Conservation (phyloP, 768 basidiomycete species). For the Amyloporia xantha region DNA sequence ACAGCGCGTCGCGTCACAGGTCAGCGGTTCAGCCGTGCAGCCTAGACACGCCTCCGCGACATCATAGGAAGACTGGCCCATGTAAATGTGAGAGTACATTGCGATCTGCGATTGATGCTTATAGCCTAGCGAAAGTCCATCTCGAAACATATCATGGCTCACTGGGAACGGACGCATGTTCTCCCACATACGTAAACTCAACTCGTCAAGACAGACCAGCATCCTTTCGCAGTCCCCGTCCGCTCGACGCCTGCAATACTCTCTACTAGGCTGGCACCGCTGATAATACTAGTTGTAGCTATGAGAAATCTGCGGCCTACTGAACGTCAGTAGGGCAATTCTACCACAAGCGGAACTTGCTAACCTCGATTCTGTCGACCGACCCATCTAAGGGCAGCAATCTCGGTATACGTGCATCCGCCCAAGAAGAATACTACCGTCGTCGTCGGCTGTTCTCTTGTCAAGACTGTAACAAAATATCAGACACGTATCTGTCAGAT, state of each 20-base stretch:
- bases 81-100: background rate
- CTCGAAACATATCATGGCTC: background rate
- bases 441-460: constrained; percentile 60
- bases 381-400: constrained; percentile 92
- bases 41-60: constrained; percentile 6
- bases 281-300: constrained; percentile 88
- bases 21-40: constrained; percentile 19
- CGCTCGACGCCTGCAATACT: constrained; percentile 48
- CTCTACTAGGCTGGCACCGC: constrained; percentile 66
- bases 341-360: constrained; percentile 10
- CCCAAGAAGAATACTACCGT: constrained; percentile 96
- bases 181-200: background rate
- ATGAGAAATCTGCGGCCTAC: constrained; percentile 84
- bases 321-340: background rate
- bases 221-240: constrained; percentile 32
- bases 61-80: constrained; percentile 4
- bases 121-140: too few species aligned
- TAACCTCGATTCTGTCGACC: constrained; percentile 75
- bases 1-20: constrained; percentile 37
- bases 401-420: constrained; percentile 96
- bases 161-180: background rate
- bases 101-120: background rate
- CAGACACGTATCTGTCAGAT: background rate
- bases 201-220: constrained; percentile 27
- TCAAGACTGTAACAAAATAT: constrained; percentile 30